Evolutionary conservation across 208 protist species (phyloP), one percentile per base, ranked within the genome.

Genomic region (Trypanosoma theileri): DNA sequence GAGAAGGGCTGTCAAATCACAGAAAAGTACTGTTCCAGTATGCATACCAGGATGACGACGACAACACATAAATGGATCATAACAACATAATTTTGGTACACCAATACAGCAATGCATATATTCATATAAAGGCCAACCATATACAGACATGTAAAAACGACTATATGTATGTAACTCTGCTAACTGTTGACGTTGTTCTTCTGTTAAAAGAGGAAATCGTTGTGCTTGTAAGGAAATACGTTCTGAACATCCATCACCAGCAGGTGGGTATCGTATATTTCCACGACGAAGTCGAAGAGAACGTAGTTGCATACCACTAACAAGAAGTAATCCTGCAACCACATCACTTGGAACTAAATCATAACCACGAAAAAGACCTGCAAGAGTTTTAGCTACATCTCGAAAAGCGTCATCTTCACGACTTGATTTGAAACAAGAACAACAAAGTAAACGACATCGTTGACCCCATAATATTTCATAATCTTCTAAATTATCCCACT

Each of bases 311-410:
- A 85, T 81, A 26, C 76, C 83, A 66, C 93, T 80, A 45, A 94
- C 52, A n/a, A 96, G 75, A n/a, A 96, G 73, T 51, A 91, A 73
- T 17, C 91, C 91, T 0, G 91, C 88, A 12, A 77, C 85, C 21
- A 96, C 80, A 68, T 96, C 91, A 65, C 83, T 91, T 40, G 85
- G 86, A 13, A 94, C 91, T 54, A 96, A 75, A 72, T 93, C 87
- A 71, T 91, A 92, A 19, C 69, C 85, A n/a, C 82, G 77, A 66
- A 96, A 96, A 16, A 82, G 80, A 4, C 66, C 48, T 12, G 91
- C 88, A n/a, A 96, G 66, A 1, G 85, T 82, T 50, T 71, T 69
- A 6, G 91, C 86, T 1, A 89, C 78, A 60, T 81, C 76, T 46
- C 45, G 22, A 81, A 85, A 93, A 28, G 81, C 79, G 14, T 85